Base-by-base conservation (phyloP, 2,329 filamentous ascomycete species). In the Periconia sp. region DNA sequence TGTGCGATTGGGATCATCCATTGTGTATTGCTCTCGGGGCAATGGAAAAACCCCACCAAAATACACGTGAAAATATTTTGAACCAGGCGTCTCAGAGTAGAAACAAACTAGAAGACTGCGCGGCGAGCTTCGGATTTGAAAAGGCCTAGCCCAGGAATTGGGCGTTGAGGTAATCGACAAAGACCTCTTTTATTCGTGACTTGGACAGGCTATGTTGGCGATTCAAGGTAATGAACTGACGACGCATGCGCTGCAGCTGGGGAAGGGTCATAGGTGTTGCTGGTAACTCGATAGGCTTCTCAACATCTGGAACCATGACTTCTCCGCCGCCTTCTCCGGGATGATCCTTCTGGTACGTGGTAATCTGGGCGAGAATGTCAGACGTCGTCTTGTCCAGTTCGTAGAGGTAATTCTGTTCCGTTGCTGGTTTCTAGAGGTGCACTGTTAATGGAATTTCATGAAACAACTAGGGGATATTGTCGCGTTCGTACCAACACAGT, bases 361-460 rank as follows among this genome's bases (percentile, higher is more conserved):
- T 74, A 37, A 95, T 85, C 52, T 80, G 80, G 62, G 85, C 84
- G 49, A 94, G 82, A 30, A 95, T 83, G 50, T 88, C 88, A 62
- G 92, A 90, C 8, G 90, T 93, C 68, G 86, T 86, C 58, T 85
- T 85, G 73, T 95, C 91, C 20, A 95, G 79, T 55, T 91, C 82
- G 70, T 94, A 92, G 49, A 95, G 79, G 70, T 92, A 92, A 67
- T 92, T 88, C 52, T 83, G 78, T 65, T 82, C 81, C 0, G 68
- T 86, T 70, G 76, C 85, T 64, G 69, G 86, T 80, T 79, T 90
- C 74, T 79, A 49, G 15, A 35, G 20, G 9, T 13, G 13, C 35
- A 63, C 23, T 60, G 54, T 31, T 13, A 35, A 23, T 8, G n/a
- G 18, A 14, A 19, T 43, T 8, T 20, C 23, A 1, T 33, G 17